phyloP scores from a whole-genome alignment of 805 yeast species.

The Metschnikowia rubicola region DNA sequence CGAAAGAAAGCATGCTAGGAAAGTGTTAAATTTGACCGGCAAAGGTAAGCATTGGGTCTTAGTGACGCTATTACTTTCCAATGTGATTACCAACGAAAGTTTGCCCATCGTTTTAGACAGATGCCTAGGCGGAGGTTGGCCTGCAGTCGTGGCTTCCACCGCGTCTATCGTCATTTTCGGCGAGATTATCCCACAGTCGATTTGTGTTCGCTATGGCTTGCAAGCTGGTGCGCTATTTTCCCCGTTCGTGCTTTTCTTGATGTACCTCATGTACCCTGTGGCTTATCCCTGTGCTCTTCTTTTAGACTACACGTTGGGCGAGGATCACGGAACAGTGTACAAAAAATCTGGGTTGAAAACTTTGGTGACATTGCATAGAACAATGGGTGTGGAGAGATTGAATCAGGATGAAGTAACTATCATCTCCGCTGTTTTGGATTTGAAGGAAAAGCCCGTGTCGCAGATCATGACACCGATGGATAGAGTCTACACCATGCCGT shows the following conservation, averaged over 20 bases:
- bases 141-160: constrained; percentile 92
- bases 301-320: constrained; percentile 81
- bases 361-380: constrained; percentile 84
- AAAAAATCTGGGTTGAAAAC: constrained; percentile 91
- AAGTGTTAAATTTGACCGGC: constrained; percentile 68
- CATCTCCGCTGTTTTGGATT: constrained; percentile 87
- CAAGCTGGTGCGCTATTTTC: constrained; percentile 87
- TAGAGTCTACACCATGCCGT: constrained; percentile 82
- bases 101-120: constrained; percentile 91
- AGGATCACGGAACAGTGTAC: constrained; percentile 94
- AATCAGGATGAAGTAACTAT: constrained; percentile 96
- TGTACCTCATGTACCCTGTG: constrained; percentile 88
- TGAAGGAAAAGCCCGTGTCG: constrained; percentile 84
- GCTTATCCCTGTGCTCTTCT: constrained; percentile 87
- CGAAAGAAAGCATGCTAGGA: constrained; percentile 67
- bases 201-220: constrained; percentile 89
- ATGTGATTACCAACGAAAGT: constrained; percentile 92
- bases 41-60: constrained; percentile 95
- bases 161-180: constrained; percentile 92
- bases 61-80: constrained; percentile 79
- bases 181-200: constrained; percentile 91
- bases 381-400: constrained; percentile 92
- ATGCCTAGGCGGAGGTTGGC: constrained; percentile 95
- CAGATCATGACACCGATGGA: constrained; percentile 93
- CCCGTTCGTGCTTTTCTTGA: constrained; percentile 78